Conservation (phyloP, 805 yeast genomes). For the Hanseniaspora guilliermondii region DNA sequence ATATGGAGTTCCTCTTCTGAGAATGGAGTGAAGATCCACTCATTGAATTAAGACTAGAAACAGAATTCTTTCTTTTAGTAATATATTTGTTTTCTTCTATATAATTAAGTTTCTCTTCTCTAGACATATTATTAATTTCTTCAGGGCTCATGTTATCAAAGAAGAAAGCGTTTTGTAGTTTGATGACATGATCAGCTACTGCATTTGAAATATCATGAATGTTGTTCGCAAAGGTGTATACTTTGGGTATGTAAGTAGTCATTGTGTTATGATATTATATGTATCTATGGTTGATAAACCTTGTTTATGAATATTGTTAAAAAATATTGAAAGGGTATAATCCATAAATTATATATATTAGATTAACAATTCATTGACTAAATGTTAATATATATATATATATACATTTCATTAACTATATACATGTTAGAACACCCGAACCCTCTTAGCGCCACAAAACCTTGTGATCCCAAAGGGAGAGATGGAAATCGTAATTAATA, state of each 20-base stretch:
- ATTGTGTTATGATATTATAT: constrained; percentile 27
- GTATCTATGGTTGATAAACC: background rate
- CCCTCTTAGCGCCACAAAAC: too few species aligned
- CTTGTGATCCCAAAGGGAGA: background rate
- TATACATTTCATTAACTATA: too few species aligned
- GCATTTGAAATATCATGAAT: constrained; percentile 88
- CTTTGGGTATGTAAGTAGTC: constrained; percentile 90
- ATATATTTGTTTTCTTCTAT: constrained; percentile 19
- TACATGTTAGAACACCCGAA: too few species aligned
- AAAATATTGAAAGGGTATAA: too few species aligned
- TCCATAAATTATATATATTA: too few species aligned
- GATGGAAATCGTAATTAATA: background rate
- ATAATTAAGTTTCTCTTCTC: constrained; percentile 14
- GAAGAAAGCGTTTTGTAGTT: constrained; percentile 60
- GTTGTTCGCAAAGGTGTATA: constrained; percentile 75
- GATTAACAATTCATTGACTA: too few species aligned
- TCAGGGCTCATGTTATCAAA: constrained; percentile 14
- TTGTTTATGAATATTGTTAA: too few species aligned
- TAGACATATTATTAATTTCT: constrained; percentile 18
- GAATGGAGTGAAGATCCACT: constrained; percentile 2
- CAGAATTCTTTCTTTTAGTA: constrained; percentile 16
- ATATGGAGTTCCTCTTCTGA: constrained; percentile 8
- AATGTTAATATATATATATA: too few species aligned
- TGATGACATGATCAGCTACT: constrained; percentile 85
- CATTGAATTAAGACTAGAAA: constrained; percentile 4